Evolutionary conservation across 306 rosid genomes (phyloP).

Genomic region (Acacia acuminata): DNA sequence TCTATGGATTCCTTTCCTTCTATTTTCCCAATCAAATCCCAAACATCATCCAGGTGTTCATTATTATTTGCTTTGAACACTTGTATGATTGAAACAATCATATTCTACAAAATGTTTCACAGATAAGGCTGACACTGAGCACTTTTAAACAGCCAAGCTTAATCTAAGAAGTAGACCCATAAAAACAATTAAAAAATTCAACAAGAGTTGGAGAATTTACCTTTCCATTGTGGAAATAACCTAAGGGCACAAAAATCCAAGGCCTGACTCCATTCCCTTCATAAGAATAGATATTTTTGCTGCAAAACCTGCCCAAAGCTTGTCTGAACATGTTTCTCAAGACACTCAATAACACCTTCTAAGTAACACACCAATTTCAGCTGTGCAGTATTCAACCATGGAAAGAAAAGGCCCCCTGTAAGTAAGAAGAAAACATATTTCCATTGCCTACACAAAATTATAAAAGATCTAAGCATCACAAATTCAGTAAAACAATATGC

Average conservation of each 20-base stretch:
- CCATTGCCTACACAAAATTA: background rate
- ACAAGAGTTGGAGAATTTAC: conserved; percentile 39
- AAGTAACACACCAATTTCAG: conserved; percentile 11
- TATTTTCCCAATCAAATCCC: background rate
- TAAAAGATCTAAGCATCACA: background rate
- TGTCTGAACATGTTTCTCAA: conserved; percentile 63
- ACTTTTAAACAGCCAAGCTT: conserved; percentile 8
- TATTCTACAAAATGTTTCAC: background rate
- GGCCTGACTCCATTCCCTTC: conserved; percentile 50
- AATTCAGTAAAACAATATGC: background rate
- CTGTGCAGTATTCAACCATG: background rate
- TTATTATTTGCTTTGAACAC: background rate
- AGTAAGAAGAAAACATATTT: background rate
- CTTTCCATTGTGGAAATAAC: conserved; percentile 60
- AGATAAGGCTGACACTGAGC: background rate
- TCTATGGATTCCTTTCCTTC: background rate
- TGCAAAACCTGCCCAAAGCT: conserved; percentile 48
- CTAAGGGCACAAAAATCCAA: conserved; percentile 49
- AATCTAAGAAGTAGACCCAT: conserved; percentile 10
- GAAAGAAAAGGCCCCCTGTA: background rate
- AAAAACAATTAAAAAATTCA: conserved; percentile 9
- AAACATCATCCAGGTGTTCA: background rate
- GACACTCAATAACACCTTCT: conserved; percentile 4
- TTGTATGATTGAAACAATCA: background rate
- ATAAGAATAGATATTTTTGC: conserved; percentile 36